A percentile compares a stretch with the other conserved stretches of the same genome.
Conservation (phyloP, 1,284 basidiomycete species). For the Exobasidium rhododendri region DNA sequence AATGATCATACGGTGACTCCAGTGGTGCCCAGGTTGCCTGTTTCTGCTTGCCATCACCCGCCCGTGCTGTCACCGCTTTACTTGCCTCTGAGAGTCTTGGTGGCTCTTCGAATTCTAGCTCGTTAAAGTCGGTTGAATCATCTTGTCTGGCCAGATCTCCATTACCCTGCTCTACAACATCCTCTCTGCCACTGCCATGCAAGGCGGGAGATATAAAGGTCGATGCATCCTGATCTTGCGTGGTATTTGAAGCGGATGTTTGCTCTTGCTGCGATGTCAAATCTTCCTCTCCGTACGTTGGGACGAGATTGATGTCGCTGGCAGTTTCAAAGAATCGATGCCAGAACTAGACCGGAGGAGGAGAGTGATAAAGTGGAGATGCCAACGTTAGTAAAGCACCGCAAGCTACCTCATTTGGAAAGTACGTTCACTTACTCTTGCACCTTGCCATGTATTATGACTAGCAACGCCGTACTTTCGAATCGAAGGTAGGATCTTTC, state of each 20-base stretch:
- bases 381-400: neutral
- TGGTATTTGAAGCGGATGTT: neutral
- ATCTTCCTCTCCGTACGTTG: constrained; percentile 9
- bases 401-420: neutral
- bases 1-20: neutral
- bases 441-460: constrained; percentile 80
- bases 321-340: constrained; percentile 89
- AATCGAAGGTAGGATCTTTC: constrained; percentile 76
- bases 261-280: neutral
- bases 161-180: neutral
- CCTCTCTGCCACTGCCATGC: too few relatives aligned
- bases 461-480: constrained; percentile 81
- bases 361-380: constrained; percentile 3
- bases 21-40: neutral
- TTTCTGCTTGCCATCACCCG: neutral
- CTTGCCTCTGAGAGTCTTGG: neutral
- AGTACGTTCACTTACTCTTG: constrained; percentile 64
- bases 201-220: neutral
- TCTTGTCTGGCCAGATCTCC: neutral
- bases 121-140: neutral
- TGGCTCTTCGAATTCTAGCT: neutral
- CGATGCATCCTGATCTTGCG: neutral
- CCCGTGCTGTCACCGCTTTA: neutral
- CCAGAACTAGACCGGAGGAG: constrained; percentile 74
- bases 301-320: constrained; percentile 70